A percentile compares a stretch with the other conserved stretches of the same genome.
phyloP scores from a whole-genome alignment of 805 yeast species.

The Wickerhamiella azymoides region DNA sequence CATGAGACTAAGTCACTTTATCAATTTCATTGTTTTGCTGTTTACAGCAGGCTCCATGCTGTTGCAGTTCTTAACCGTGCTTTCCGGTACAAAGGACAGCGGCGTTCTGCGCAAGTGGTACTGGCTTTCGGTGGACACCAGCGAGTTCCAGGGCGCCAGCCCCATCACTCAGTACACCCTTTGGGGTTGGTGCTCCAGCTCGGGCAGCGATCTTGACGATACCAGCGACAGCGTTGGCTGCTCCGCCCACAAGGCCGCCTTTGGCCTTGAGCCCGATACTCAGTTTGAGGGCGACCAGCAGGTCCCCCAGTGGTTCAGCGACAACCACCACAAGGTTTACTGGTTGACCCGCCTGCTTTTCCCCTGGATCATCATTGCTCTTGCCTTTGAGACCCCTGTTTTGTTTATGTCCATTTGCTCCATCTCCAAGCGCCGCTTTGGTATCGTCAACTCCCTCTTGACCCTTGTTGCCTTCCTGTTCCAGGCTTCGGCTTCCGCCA shows the following conservation, averaged over 20 bases:
- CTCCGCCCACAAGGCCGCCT: constrained; percentile 50
- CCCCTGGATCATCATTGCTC: constrained; percentile 47
- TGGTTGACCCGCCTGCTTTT: constrained; percentile 56
- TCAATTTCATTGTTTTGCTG: constrained; percentile 19
- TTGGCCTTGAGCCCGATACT: constrained; percentile 67
- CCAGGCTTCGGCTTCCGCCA: constrained; percentile 42
- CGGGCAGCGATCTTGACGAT: constrained; percentile 30
- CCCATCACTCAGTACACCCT: constrained; percentile 62
- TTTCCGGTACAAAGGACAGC: constrained; percentile 45
- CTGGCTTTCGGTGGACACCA: constrained; percentile 70
- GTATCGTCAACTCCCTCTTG: constrained; percentile 19
- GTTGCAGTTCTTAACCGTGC: constrained; percentile 45
- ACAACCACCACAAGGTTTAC: constrained; percentile 40
- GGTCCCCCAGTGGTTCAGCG: constrained; percentile 41
- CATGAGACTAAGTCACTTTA: constrained; percentile 5
- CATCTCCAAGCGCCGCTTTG: constrained; percentile 18
- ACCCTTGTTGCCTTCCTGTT: constrained; percentile 21
- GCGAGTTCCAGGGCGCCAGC: constrained; percentile 31
- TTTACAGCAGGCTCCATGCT: constrained; percentile 34
- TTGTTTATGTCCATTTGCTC: constrained; percentile 26
- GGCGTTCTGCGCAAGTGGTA: constrained; percentile 52
- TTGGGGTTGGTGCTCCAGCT: constrained; percentile 50
- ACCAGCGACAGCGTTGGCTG: constrained; percentile 39
- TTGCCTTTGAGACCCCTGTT: constrained; percentile 39
- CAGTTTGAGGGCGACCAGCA: constrained; percentile 45